Evolutionary conservation across 2,329 filamentous ascomycete genomes (phyloP).

Genomic region (Rachicladosporium sp.): DNA sequence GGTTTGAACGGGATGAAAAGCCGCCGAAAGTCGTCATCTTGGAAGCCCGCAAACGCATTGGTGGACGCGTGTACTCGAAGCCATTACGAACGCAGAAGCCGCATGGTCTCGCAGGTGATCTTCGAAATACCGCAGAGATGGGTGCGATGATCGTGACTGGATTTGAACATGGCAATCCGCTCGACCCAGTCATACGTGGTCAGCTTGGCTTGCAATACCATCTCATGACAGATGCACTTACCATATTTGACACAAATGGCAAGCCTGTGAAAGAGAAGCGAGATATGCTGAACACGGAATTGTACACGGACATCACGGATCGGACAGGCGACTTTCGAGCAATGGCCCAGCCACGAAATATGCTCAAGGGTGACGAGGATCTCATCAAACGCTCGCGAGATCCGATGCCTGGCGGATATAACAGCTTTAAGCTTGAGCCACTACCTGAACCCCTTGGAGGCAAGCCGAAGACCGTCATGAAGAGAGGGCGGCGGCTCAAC

Average conservation of each 20-base stretch:
- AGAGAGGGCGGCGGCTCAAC: constrained; percentile 26
- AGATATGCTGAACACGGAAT: constrained; percentile 73
- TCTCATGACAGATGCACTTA: constrained; percentile 64
- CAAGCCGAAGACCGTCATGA: constrained; percentile 18
- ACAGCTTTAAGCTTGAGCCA: constrained; percentile 20
- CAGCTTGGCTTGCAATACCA: constrained; percentile 84
- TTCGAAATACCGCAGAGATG: constrained; percentile 78
- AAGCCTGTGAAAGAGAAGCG: constrained; percentile 63
- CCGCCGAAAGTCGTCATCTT: constrained; percentile 66
- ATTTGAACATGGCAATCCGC: constrained; percentile 86
- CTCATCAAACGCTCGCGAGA: constrained; percentile 76
- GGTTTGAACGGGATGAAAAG: constrained; percentile 52
- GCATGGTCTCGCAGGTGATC: constrained; percentile 38
- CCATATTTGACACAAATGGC: constrained; percentile 77
- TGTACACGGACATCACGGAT: constrained; percentile 92
- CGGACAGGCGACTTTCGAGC: constrained; percentile 83
- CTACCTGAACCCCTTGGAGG: constrained; percentile 15
- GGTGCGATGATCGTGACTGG: constrained; percentile 97
- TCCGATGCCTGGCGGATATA: constrained; percentile 32
- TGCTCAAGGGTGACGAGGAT: constrained; percentile 70
- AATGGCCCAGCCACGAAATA: constrained; percentile 55
- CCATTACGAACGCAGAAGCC: constrained; percentile 48
- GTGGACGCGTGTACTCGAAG: constrained; percentile 86
- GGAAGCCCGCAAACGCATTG: constrained; percentile 77
- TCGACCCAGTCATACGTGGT: constrained; percentile 81